Base-by-base conservation (phyloP, 2,329 filamentous ascomycete genomes). In the Pestalotiopsis sp. region DNA sequence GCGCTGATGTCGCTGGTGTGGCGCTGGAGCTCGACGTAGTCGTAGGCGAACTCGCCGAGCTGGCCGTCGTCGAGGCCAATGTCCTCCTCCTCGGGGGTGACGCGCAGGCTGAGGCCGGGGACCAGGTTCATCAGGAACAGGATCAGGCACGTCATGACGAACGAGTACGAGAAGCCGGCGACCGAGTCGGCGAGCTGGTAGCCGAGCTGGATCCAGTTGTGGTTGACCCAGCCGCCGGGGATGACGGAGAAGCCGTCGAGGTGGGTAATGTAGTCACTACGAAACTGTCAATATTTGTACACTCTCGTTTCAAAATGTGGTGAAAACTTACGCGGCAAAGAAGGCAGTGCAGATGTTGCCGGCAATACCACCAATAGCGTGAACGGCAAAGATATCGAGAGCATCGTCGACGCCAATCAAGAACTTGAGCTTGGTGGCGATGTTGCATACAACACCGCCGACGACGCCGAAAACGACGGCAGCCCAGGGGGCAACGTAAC, bases 311-410 rank as follows among this genome's bases (percentile, higher is more conserved):
- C 11, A 12, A 1, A 11, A 14, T 2, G 39, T 11, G 23, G 20
- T 13, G 17, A n/a, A n/a, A 67, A 17, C 86, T 78, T 80, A 89
- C 86, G 92, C 90, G 74, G 89, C 92, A 77, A 95, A 94, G 71
- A 95, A 82, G 72, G 91, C 93, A 68, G 94, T 95, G 81, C 93
- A 85, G 69, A 94, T 81, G 75, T 97, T 92, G 65, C 94, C 94
- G 69, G 92, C 86, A 72, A 96, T 93, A 73, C 94, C 94, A 63
- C 94, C 94, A 72, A 97, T 84, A 76, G 89, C 94, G 87, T 97
- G 94, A 81, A 96, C 93, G 73, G 94, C 94, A 81, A 97, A 96
- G 76, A 97, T 91, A 84, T 97, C 94, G 81, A 97, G 92, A 5
- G 92, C 91, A 78, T 97, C 94, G 75, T 97, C 94, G 68, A 97